A percentile compares a stretch with the other conserved stretches of the same genome.
phyloP scores from a whole-genome alignment of 768 basidiomycete species.

The Boletus vinaceobasis region DNA sequence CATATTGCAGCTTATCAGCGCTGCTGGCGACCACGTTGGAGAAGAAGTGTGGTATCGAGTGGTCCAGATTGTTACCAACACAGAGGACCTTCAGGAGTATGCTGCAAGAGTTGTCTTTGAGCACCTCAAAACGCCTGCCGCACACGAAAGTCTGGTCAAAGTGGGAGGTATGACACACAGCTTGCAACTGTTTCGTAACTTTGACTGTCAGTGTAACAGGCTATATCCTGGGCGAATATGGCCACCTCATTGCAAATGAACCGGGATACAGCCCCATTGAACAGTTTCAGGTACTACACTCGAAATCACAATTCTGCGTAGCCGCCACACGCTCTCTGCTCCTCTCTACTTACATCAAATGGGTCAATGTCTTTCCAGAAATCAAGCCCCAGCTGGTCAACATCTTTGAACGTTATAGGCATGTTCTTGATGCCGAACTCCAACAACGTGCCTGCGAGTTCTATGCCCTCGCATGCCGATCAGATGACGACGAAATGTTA shows the following conservation, averaged over 20 bases:
- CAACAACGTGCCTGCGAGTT: constrained; percentile 99
- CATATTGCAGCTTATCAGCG: constrained; percentile 90
- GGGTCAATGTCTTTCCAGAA: constrained; percentile 99
- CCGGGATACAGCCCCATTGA: constrained; percentile 89
- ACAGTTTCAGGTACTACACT: constrained; percentile 89
- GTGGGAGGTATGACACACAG: constrained; percentile 67
- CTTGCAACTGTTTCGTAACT: background rate
- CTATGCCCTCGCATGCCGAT: constrained; percentile 76
- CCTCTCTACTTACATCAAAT: constrained; percentile 97
- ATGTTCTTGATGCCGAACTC: constrained; percentile 93
- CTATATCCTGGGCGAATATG: constrained; percentile 97
- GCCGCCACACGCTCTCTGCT: constrained; percentile 90
- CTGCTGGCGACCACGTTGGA: constrained; percentile 97
- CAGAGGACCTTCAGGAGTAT: constrained; percentile 95
- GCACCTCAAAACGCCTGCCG: constrained; percentile 78
- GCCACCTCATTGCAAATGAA: constrained; percentile 95
- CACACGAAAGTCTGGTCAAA: constrained; percentile 93
- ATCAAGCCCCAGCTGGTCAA: constrained; percentile 91
- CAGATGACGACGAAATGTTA: constrained; percentile 89
- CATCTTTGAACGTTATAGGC: constrained; percentile 97
- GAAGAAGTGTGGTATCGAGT: constrained; percentile 99
- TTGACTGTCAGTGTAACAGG: constrained; percentile 45
- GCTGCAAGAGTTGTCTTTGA: constrained; percentile 91
- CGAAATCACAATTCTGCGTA: constrained; percentile 92
- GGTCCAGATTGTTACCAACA: constrained; percentile 97